These are phyloP conservation scores for Kappamyces sp. DNA, from an alignment of 192 early-diverging fungal species.

Conservation along the genomic window DNA sequence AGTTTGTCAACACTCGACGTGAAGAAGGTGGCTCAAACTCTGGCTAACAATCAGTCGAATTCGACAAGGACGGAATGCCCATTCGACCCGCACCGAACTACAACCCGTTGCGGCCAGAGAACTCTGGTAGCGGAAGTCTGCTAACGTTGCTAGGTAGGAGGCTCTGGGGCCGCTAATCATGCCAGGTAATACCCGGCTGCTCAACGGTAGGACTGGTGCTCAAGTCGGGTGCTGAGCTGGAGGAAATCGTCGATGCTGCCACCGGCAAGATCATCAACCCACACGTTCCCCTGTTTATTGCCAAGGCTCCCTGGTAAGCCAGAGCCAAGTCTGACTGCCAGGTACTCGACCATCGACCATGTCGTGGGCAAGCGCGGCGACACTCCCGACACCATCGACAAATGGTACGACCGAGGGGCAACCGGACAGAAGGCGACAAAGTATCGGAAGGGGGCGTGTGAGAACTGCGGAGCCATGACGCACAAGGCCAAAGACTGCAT, in stretches of 20 bases:
- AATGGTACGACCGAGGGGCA: constrained; percentile 77
- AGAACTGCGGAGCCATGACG: constrained; percentile 95
- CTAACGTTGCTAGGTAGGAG: too few species aligned
- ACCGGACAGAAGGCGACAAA: constrained; percentile 81
- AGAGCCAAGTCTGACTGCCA: constrained; percentile 62
- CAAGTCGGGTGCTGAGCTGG: background rate
- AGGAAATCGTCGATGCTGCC: constrained; percentile 35
- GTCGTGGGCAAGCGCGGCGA: constrained; percentile 13
- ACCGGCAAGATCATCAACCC: constrained; percentile 94
- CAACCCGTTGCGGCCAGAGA: too few species aligned
- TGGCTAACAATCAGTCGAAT: too few species aligned
- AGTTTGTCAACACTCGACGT: too few species aligned
- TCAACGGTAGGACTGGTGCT: too few species aligned
- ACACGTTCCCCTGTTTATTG: constrained; percentile 96
- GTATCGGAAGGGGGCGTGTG: constrained; percentile 91
- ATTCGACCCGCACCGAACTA: too few species aligned
- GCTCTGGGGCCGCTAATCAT: too few species aligned
- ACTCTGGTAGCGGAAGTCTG: too few species aligned
- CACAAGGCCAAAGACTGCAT: constrained; percentile 93
- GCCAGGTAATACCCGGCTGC: too few species aligned
- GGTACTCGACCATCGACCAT: constrained; percentile 68
- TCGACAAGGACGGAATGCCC: too few species aligned
- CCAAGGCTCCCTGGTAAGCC: constrained; percentile 83
- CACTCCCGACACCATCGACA: constrained; percentile 31
- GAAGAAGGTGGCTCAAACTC: too few species aligned